Conservation (phyloP, 441 rosid genomes). For the Geranium incanum region DNA sequence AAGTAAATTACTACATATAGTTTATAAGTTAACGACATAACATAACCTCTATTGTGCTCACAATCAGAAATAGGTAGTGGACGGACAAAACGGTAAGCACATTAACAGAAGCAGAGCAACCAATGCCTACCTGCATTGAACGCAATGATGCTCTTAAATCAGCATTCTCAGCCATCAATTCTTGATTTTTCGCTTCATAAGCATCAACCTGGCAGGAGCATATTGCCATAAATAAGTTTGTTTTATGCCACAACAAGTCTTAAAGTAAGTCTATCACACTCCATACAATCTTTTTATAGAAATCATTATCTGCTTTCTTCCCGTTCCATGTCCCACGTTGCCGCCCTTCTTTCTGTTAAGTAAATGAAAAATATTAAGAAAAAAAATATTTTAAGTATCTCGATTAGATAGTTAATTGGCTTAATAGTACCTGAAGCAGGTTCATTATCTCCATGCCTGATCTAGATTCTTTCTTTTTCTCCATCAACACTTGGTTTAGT, state of each 20-base stretch:
- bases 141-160: constrained; percentile 81
- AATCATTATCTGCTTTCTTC: constrained; percentile 91
- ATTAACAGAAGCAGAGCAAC: constrained; percentile 1
- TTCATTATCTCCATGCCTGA: constrained; percentile 99
- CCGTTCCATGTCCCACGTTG: constrained; percentile 99
- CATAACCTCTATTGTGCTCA: not conserved
- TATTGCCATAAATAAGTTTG: constrained; percentile 16
- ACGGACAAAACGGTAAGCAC: constrained; percentile 8
- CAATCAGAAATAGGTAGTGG: not conserved
- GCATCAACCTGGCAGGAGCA: constrained; percentile 74
- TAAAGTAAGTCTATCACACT: constrained; percentile 16
- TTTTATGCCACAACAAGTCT: not conserved
- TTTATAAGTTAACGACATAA: not conserved
- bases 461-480: constrained; percentile 92
- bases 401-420: not conserved
- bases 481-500: constrained; percentile 88
- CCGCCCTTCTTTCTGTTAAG: constrained; percentile 84
- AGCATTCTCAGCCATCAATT: constrained; percentile 78
- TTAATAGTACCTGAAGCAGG: constrained; percentile 21
- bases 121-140: constrained; percentile 75
- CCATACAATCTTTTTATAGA: constrained; percentile 85
- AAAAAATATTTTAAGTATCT: not conserved
- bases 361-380: constrained; percentile 13
- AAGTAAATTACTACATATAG: not conserved
- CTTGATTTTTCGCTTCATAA: constrained; percentile 91